Evolutionary conservation across 2,329 filamentous ascomycete genomes (phyloP).

Genomic region (Xylariaceae sp.): DNA sequence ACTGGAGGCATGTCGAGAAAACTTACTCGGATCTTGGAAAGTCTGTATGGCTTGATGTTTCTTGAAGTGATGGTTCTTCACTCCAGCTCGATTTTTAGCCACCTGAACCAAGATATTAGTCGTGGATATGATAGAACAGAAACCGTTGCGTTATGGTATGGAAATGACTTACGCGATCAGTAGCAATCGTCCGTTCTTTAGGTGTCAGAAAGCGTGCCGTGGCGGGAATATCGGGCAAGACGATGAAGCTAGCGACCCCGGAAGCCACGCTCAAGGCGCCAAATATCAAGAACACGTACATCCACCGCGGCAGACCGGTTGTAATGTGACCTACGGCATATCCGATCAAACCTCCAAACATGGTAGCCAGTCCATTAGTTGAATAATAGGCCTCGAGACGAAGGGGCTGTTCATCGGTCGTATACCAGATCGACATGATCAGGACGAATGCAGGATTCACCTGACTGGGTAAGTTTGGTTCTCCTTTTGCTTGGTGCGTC

Average conservation of each 20-base stretch:
- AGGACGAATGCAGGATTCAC: constrained; percentile 46
- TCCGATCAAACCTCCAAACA: constrained; percentile 54
- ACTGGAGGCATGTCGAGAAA: neutral
- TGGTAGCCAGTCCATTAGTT: constrained; percentile 33
- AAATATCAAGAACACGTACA: constrained; percentile 51
- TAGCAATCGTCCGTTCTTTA: constrained; percentile 50
- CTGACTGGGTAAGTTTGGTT: constrained; percentile 7
- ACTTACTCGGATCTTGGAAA: constrained; percentile 35
- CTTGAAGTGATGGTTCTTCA: constrained; percentile 48
- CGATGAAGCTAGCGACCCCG: constrained; percentile 50
- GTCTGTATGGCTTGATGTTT: constrained; percentile 43
- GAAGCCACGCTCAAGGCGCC: constrained; percentile 50
- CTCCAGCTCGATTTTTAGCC: constrained; percentile 45
- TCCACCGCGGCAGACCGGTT: constrained; percentile 28
- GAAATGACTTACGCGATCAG: constrained; percentile 36
- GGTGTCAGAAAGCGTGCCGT: constrained; percentile 55
- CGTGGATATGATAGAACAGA: neutral
- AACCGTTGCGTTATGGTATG: neutral
- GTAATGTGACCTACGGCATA: constrained; percentile 57
- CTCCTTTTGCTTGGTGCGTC: neutral
- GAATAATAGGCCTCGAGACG: constrained; percentile 52
- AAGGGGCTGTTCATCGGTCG: constrained; percentile 42
- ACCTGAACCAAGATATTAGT: constrained; percentile 27
- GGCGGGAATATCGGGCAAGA: constrained; percentile 57
- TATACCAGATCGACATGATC: constrained; percentile 36